Conservation (phyloP, 768 basidiomycete genomes). For the Calvatia gigantea region DNA sequence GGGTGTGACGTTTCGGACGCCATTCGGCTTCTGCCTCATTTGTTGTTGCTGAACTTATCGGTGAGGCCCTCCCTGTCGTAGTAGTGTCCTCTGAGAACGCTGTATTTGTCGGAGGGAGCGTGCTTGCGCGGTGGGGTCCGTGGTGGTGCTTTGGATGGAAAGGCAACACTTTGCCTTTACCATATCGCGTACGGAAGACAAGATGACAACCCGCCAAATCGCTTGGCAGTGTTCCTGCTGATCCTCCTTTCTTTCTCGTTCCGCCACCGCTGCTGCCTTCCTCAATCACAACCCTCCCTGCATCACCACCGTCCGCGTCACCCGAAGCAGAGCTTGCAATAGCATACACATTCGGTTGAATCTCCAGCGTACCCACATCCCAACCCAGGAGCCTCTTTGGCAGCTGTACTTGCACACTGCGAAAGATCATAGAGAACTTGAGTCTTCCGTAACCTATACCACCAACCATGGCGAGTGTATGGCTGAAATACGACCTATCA, state of each 20-base stretch:
- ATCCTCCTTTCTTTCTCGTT: neutral
- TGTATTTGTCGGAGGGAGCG: no score
- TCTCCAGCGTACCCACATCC: conserved; percentile 67
- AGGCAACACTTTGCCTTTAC: conserved; percentile 34
- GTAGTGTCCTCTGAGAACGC: neutral
- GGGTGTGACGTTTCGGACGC: conserved; percentile 23
- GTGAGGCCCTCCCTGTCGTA: neutral
- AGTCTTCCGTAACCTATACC: conserved; percentile 68
- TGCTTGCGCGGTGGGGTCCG: neutral
- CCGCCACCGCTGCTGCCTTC: neutral
- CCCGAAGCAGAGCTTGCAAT: no score
- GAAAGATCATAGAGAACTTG: conserved; percentile 64
- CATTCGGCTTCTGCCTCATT: conserved; percentile 23
- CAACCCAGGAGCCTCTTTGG: conserved; percentile 59
- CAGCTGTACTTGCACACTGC: conserved; percentile 57
- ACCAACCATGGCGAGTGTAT: conserved; percentile 61
- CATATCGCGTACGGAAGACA: conserved; percentile 33
- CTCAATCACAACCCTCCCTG: neutral
- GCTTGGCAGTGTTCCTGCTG: conserved; percentile 23
- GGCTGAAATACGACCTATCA: conserved; percentile 50
- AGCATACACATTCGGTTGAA: conserved; percentile 29
- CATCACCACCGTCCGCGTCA: neutral
- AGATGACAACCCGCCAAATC: conserved; percentile 38
- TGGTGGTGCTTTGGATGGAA: conserved; percentile 15
- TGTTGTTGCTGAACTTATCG: neutral